Evolutionary conservation across 805 yeast species (phyloP).

Genomic region (Candida piceae): DNA sequence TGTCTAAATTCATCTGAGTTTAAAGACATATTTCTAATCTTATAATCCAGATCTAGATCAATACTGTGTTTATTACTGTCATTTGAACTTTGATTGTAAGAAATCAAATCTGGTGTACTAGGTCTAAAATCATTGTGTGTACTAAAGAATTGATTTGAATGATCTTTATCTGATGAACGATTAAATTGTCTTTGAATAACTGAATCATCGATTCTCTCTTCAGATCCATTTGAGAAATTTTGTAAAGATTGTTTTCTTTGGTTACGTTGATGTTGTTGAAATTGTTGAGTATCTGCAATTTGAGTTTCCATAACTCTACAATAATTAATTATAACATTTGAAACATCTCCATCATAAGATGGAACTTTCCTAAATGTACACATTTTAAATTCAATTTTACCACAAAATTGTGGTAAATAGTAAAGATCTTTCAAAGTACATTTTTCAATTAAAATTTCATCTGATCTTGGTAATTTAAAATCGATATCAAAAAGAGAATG

Average conservation of each 20-base stretch:
- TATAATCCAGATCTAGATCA: too few relatives aligned
- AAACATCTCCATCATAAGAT: conserved; percentile 23
- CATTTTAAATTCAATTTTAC: conserved; percentile 27
- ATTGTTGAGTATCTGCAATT: conserved; percentile 1
- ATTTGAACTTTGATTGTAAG: too few relatives aligned
- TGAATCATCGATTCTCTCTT: too few relatives aligned
- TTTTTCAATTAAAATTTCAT: conserved; percentile 26
- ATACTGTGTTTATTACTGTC: too few relatives aligned
- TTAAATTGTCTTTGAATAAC: too few relatives aligned
- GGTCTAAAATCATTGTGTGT: too few relatives aligned
- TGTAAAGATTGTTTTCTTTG: neutral
- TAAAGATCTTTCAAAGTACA: conserved; percentile 28
- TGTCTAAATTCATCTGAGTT: too few relatives aligned
- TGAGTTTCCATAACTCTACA: conserved; percentile 26
- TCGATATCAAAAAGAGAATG: conserved; percentile 29
- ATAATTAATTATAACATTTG: conserved; percentile 23
- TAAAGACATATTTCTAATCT: too few relatives aligned
- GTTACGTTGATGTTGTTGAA: conserved; percentile 4
- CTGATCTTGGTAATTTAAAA: conserved; percentile 24
- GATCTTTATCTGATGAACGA: too few relatives aligned
- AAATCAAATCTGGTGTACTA: too few relatives aligned
- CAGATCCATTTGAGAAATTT: neutral
- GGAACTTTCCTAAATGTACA: conserved; percentile 28
- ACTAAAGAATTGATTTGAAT: too few relatives aligned
- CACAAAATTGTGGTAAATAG: conserved; percentile 16